Conservation (phyloP, 192 early-diverging fungal species). For the Irineochytrium annulatum region DNA sequence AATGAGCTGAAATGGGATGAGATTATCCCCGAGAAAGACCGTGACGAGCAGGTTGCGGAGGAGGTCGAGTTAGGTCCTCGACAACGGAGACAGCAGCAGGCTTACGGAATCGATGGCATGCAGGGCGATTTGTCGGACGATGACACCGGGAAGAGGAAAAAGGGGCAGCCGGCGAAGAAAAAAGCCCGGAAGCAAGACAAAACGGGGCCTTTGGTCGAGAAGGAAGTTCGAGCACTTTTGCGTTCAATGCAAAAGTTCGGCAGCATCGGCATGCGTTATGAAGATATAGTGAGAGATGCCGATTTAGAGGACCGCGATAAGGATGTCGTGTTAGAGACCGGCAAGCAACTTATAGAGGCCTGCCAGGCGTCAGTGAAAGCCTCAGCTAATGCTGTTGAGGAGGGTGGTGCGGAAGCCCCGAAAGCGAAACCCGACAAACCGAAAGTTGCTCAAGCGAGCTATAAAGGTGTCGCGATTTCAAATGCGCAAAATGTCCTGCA, state of each 20-base stretch:
- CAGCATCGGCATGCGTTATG: slow-evolving; percentile 69
- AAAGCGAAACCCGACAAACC: slow-evolving; percentile 40
- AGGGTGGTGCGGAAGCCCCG: slow-evolving; percentile 22
- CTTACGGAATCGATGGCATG: slow-evolving; percentile 23
- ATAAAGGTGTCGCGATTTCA: slow-evolving; percentile 72
- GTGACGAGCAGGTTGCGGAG: slow-evolving; percentile 64
- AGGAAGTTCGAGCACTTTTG: slow-evolving; percentile 79
- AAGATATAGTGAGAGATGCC: slow-evolving; percentile 76
- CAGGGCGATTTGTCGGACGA: slow-evolving; percentile 12
- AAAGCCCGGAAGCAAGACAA: slow-evolving; percentile 23
- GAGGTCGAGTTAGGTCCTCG: slow-evolving; percentile 19
- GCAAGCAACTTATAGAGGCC: slow-evolving; percentile 40
- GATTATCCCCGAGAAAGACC: slow-evolving; percentile 87
- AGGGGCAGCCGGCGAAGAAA: not conserved
- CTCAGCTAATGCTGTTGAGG: slow-evolving; percentile 31
- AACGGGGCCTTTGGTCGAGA: slow-evolving; percentile 53
- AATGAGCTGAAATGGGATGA: slow-evolving; percentile 85
- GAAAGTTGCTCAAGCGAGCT: slow-evolving; percentile 75
- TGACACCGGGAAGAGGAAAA: not conserved
- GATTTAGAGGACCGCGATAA: slow-evolving; percentile 59
- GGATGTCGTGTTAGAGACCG: slow-evolving; percentile 44
- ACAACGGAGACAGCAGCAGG: slow-evolving; percentile 11
- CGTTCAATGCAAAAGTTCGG: slow-evolving; percentile 82
- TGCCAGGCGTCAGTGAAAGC: slow-evolving; percentile 56
- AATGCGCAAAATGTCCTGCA: slow-evolving; percentile 80